Percentiles rank a stretch among this genome's conserved stretches.
phyloP scores from a whole-genome alignment of 192 early-diverging fungal genomes.

The Gamsiella multidivaricata region DNA sequence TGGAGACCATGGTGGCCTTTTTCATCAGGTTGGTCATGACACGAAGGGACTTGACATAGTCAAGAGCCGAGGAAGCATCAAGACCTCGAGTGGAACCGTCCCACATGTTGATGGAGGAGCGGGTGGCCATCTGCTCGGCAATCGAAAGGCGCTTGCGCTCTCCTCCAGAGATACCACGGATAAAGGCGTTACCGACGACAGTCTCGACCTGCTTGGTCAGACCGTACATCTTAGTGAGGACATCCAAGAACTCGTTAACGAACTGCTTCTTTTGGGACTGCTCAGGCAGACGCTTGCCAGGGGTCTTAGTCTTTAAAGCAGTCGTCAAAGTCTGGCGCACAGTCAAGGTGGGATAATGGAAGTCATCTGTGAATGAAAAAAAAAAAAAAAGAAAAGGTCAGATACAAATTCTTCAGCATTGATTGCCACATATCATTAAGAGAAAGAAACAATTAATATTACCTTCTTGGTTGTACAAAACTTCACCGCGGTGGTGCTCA shows the following conservation, averaged over 20 bases:
- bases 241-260: conserved; percentile 65
- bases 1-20: conserved; percentile 70
- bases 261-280: conserved; percentile 59
- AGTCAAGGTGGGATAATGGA: conserved; percentile 82
- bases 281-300: conserved; percentile 64
- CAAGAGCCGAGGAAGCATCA: conserved; percentile 85
- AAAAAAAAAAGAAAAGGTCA: too few relatives aligned
- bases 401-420: too few relatives aligned
- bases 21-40: conserved; percentile 78
- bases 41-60: conserved; percentile 82
- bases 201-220: conserved; percentile 77
- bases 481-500: conserved; percentile 75
- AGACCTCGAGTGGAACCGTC: conserved; percentile 82
- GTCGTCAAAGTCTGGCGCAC: conserved; percentile 83
- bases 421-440: too few relatives aligned
- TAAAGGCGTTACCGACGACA: conserved; percentile 77
- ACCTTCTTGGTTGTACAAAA: conserved; percentile 83
- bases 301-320: conserved; percentile 80
- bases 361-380: conserved; percentile 62
- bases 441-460: neutral
- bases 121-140: conserved; percentile 78
- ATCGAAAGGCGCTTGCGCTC: conserved; percentile 84
- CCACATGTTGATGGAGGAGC: conserved; percentile 67
- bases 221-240: conserved; percentile 68
- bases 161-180: conserved; percentile 81